These are phyloP conservation scores for Sporothrix pseudoabietina DNA, from an alignment of 2,329 filamentous ascomycete genomes.

Conservation along the genomic window DNA sequence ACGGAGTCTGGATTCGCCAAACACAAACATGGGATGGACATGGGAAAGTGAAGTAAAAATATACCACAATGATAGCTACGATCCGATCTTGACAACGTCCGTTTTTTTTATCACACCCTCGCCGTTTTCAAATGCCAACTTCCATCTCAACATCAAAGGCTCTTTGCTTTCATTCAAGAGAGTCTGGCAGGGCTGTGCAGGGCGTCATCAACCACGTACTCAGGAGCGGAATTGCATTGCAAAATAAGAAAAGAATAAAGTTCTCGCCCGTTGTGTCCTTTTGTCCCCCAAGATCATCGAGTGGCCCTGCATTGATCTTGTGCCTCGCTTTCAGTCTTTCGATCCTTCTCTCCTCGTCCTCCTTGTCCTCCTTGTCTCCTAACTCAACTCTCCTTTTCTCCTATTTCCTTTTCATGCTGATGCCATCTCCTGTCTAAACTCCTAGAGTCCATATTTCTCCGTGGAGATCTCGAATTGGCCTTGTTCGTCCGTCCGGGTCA, in stretches of 20 bases:
- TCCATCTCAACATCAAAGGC: background rate
- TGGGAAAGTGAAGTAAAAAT: background rate
- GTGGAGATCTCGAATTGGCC: background rate
- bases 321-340: background rate
- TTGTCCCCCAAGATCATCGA: background rate
- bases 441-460: background rate
- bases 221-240: background rate
- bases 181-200: constrained; percentile 9
- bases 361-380: background rate
- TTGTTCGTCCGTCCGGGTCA: constrained; percentile 14
- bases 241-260: background rate
- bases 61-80: background rate
- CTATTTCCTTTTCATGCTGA: background rate
- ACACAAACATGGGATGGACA: constrained; percentile 3
- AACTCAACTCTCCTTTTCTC: background rate
- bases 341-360: background rate
- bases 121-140: background rate
- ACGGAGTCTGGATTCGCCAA: background rate
- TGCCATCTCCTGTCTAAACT: background rate
- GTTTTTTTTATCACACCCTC: constrained; percentile 16
- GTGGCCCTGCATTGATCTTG: background rate
- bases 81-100: background rate
- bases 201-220: background rate
- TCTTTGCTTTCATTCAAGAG: background rate
- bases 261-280: constrained; percentile 12